These are phyloP conservation scores for Paxillus involutus DNA, from an alignment of 768 basidiomycete genomes.

Conservation along the genomic window DNA sequence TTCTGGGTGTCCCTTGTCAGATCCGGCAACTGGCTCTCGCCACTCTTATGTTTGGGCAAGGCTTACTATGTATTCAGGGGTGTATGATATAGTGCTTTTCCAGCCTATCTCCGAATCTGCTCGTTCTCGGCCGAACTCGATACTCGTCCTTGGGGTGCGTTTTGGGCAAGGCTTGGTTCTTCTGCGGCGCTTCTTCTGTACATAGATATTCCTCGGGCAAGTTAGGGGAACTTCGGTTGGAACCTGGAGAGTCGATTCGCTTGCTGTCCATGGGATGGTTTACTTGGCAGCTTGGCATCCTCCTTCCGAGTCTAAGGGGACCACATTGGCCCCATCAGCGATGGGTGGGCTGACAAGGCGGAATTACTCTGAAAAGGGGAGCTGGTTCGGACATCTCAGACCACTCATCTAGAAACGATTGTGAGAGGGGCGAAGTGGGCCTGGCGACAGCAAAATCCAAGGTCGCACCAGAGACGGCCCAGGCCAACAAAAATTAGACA, in stretches of 20 bases:
- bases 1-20: slow-evolving; percentile 69
- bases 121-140: slow-evolving; percentile 69
- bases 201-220: slow-evolving; percentile 66
- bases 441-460: background rate
- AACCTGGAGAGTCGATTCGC: slow-evolving; percentile 65
- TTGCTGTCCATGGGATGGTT: slow-evolving; percentile 56
- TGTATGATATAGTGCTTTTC: background rate
- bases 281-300: slow-evolving; percentile 51
- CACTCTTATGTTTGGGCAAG: slow-evolving; percentile 49
- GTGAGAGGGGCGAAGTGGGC: slow-evolving; percentile 2
- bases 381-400: background rate
- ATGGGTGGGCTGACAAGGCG: slow-evolving; percentile 51
- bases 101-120: slow-evolving; percentile 41
- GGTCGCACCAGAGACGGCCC: background rate
- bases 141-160: slow-evolving; percentile 63
- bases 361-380: background rate
- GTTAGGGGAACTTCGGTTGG: slow-evolving; percentile 77
- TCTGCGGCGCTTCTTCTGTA: background rate
- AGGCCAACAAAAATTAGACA: background rate
- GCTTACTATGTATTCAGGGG: slow-evolving; percentile 7
- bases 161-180: background rate
- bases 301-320: slow-evolving; percentile 64
- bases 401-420: background rate
- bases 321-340: slow-evolving; percentile 45
- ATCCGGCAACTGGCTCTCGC: slow-evolving; percentile 64